These are phyloP conservation scores for Pythium dissotocum DNA, from an alignment of 352 stramenopile genomes.

Conservation along the genomic window DNA sequence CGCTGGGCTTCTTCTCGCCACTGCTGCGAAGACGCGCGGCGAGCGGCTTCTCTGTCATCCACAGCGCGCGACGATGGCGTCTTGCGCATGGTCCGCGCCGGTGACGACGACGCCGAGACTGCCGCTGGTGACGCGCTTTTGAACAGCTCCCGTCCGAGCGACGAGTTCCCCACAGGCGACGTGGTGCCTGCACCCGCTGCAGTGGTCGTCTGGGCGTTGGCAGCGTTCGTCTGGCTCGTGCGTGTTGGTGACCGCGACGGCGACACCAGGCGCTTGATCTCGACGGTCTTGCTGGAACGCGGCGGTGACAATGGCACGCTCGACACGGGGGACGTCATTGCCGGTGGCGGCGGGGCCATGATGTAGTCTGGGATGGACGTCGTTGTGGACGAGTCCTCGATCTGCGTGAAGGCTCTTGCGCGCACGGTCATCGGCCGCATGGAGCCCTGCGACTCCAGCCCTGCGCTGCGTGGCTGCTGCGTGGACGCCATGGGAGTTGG, in stretches of 20 bases:
- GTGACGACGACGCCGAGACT: not conserved
- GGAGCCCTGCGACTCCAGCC: constrained; percentile 2
- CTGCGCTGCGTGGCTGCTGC: not conserved
- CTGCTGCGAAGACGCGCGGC: constrained; percentile 29
- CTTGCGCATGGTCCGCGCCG: not conserved
- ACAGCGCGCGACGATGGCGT: constrained; percentile 1
- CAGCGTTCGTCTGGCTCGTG: constrained; percentile 1
- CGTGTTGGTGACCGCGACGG: constrained; percentile 32
- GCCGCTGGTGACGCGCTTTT: constrained; percentile 18
- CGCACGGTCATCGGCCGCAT: constrained; percentile 17
- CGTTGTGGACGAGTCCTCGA: constrained; percentile 37
- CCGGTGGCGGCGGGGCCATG: constrained; percentile 13
- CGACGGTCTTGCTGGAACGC: constrained; percentile 47
- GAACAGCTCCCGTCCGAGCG: constrained; percentile 13
- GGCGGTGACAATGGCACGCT: not conserved
- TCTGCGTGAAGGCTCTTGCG: constrained; percentile 63
- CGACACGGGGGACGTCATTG: not conserved
- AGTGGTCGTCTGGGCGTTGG: constrained; percentile 17
- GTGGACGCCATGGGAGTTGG: not conserved
- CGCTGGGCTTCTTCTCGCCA: constrained; percentile 56
- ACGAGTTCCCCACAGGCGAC: constrained; percentile 20
- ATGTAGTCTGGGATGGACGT: constrained; percentile 20
- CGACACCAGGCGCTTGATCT: constrained; percentile 59
- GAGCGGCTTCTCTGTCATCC: constrained; percentile 17
- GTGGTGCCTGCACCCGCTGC: constrained; percentile 18